Evolutionary conservation across 192 early-diverging fungal genomes (phyloP).

Genomic region (Chytriomyces hyalinus): DNA sequence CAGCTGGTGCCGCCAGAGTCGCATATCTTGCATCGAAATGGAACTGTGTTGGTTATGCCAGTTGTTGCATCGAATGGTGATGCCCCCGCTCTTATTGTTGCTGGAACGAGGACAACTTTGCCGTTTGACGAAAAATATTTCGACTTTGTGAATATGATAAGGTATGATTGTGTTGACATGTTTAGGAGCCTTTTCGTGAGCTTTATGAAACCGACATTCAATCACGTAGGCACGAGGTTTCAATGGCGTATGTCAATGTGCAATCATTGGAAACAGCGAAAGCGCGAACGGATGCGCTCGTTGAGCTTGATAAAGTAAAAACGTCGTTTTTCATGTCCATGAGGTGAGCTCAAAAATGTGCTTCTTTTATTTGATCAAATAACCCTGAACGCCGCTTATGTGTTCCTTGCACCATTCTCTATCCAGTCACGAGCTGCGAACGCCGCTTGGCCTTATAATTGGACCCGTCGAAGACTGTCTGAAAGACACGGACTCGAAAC

Average conservation of each 20-base stretch:
- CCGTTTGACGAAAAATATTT: constrained; percentile 32
- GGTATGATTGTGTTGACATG: too few species aligned
- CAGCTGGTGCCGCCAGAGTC: constrained; percentile 1
- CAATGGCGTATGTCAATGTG: constrained; percentile 13
- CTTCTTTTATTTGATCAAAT: too few species aligned
- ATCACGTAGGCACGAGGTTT: constrained; percentile 13
- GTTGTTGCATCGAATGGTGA: constrained; percentile 31
- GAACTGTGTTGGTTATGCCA: constrained; percentile 29
- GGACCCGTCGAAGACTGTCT: constrained; percentile 57
- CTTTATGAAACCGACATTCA: not conserved
- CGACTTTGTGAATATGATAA: constrained; percentile 22
- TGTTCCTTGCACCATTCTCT: not conserved
- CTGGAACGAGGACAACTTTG: constrained; percentile 29
- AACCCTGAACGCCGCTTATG: too few species aligned
- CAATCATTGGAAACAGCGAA: constrained; percentile 17
- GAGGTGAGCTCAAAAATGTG: constrained; percentile 30
- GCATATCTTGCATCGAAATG: not conserved
- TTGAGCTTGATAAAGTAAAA: constrained; percentile 47
- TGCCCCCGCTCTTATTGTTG: constrained; percentile 29
- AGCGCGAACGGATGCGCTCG: constrained; percentile 38
- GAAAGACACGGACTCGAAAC: constrained; percentile 32
- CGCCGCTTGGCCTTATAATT: constrained; percentile 61
- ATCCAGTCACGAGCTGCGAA: constrained; percentile 50
- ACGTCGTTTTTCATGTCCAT: constrained; percentile 47
- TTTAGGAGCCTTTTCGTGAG: too few species aligned